phyloP scores from a whole-genome alignment of 805 yeast genomes.

The Nakazawaea wyomingensis region DNA sequence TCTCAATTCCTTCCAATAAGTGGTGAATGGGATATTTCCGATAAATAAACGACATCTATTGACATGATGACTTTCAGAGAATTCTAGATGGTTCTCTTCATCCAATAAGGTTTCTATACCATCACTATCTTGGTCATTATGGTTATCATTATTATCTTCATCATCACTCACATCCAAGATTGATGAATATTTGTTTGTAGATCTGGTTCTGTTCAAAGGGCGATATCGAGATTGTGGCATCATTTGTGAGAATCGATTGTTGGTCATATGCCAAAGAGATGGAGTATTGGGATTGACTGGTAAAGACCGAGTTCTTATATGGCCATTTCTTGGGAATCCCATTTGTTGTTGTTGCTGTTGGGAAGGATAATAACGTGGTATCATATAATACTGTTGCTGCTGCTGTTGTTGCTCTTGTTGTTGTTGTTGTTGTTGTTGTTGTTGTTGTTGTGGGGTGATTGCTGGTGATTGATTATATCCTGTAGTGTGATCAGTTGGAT shows the following conservation, averaged over 20 bases:
- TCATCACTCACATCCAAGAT: constrained; percentile 19
- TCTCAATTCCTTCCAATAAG: constrained; percentile 32
- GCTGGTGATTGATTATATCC: not conserved
- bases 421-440: not conserved
- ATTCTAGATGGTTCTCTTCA: constrained; percentile 13
- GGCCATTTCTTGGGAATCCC: not conserved
- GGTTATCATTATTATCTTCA: constrained; percentile 16
- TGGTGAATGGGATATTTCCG: constrained; percentile 50
- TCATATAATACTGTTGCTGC: not conserved
- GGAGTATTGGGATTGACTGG: constrained; percentile 6
- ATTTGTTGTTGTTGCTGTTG: not conserved
- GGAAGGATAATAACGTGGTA: not conserved
- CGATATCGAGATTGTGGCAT: constrained; percentile 3
- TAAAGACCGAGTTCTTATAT: constrained; percentile 8
- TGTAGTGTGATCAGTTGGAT: not conserved
- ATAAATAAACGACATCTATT: constrained; percentile 43
- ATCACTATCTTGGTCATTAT: constrained; percentile 19
- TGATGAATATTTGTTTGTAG: constrained; percentile 12
- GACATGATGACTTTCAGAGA: constrained; percentile 26
- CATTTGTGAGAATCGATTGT: constrained; percentile 2
- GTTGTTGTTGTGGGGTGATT: not conserved
- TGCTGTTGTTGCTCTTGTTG: not conserved
- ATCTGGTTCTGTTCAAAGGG: not conserved
- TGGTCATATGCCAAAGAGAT: constrained; percentile 3
- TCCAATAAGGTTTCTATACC: not conserved